These are phyloP conservation scores for Bacidia rubella DNA, from an alignment of 495 filamentous ascomycete genomes.

Conservation along the genomic window DNA sequence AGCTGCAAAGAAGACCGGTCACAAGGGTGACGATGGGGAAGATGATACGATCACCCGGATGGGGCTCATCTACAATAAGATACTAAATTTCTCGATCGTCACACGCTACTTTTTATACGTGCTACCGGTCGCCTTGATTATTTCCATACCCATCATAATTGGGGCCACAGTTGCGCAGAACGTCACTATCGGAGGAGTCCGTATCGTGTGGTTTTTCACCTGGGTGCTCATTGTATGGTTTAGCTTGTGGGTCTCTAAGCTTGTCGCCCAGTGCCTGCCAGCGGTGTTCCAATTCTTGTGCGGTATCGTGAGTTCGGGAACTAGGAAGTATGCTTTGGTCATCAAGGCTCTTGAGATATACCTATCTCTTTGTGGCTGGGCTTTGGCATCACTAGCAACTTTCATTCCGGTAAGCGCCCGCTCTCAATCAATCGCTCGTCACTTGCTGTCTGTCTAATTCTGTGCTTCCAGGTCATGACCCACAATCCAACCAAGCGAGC, in stretches of 20 bases:
- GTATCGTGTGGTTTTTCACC: constrained; percentile 65
- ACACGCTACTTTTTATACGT: constrained; percentile 87
- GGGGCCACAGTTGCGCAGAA: constrained; percentile 40
- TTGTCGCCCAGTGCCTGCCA: constrained; percentile 67
- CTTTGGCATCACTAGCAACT: constrained; percentile 60
- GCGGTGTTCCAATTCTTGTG: constrained; percentile 72
- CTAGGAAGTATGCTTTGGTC: constrained; percentile 81
- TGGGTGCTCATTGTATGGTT: constrained; percentile 93
- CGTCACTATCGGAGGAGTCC: constrained; percentile 48
- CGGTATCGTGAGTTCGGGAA: constrained; percentile 82
- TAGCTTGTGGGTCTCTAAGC: constrained; percentile 74
- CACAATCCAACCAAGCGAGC: constrained; percentile 27
- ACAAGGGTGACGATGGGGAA: constrained; percentile 46
- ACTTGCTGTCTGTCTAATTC: not conserved
- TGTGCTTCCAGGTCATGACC: constrained; percentile 37
- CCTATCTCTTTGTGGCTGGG: constrained; percentile 79
- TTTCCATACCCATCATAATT: constrained; percentile 73
- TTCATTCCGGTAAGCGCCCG: constrained; percentile 46
- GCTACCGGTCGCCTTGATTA: constrained; percentile 55
- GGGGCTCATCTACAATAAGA: constrained; percentile 75
- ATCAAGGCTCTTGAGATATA: constrained; percentile 69
- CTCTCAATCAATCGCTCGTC: not conserved
- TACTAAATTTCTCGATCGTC: constrained; percentile 72
- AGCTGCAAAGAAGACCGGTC: constrained; percentile 28
- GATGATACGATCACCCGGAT: constrained; percentile 56